Evolutionary conservation across 768 basidiomycete genomes (phyloP), one percentile per base, ranked within the genome.

Genomic region (Trametes cubensis): DNA sequence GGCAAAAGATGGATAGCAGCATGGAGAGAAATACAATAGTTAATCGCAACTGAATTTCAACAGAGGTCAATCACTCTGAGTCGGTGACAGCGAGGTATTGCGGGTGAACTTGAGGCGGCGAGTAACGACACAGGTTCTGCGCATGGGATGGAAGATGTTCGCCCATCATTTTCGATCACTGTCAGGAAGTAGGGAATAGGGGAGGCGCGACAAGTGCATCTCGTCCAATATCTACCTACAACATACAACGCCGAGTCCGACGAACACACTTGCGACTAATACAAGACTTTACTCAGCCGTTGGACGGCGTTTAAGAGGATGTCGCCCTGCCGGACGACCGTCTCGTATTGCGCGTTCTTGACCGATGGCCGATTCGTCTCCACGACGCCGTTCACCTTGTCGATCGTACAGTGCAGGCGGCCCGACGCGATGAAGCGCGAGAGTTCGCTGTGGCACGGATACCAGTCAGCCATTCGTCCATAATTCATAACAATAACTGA

Each of bases 331-430:
- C 89, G 90, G 55, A 99, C 83, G n/a, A 98, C 90, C 40, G 87
- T 87, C 71, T 96, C 94, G 72, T 96, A 97, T 70, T 95, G 90
- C 45, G 89, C 87, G 54, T 87, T 91, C 82, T 97, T 89, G 45
- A 82, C 74, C 47, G 85, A 81, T 4, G 84, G 82, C 60, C 93
- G 81, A 50, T 91, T 95, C 25, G 96, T 98, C 77, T 95, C 92
- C 17, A 98, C 94, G 40, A 98, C 83, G 0, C 94, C 93, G 59
- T 89, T 82, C n/a, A 98, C 96, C 70, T 93, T 92, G 80, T 98
- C 95, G 62, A 98, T 98, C 0, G 87, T 86, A 67, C 89, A 91
- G 69, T 92, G 87, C 52, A 99, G 75, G 13, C 96, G 82, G 23
- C 91, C 90, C 15, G 85, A 84, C 17, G 95, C 89, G 67, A 99